Conservation (phyloP, 1,284 basidiomycete genomes). For the Microbotryomycetes sp. region DNA sequence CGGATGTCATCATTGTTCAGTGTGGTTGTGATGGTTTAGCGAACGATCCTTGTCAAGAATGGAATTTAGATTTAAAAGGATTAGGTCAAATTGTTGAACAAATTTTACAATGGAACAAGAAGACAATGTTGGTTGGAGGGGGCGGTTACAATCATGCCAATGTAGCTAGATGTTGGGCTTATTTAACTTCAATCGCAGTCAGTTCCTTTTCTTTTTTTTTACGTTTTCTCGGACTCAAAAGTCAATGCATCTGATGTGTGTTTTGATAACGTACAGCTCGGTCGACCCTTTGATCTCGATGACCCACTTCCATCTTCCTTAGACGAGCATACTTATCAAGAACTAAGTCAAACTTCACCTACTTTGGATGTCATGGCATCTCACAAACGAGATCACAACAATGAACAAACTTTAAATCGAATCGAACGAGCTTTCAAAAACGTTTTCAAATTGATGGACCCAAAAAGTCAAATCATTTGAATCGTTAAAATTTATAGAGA, state of each 20-base stretch:
- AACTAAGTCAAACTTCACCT: constrained; percentile 68
- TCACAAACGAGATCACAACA: constrained; percentile 62
- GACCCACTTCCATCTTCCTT: constrained; percentile 57
- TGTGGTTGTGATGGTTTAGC: constrained; percentile 80
- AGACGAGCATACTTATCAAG: constrained; percentile 45
- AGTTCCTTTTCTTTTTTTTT: constrained; percentile 33
- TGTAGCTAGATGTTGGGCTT: constrained; percentile 75
- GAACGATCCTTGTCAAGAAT: constrained; percentile 63
- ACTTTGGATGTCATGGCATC: constrained; percentile 60
- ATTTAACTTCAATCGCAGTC: constrained; percentile 67
- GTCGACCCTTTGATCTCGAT: constrained; percentile 52
- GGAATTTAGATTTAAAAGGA: constrained; percentile 65
- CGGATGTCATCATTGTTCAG: constrained; percentile 74
- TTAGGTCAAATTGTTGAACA: constrained; percentile 63
- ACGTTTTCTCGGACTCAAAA: not conserved
- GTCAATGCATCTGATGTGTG: not conserved
- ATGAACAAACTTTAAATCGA: constrained; percentile 47
- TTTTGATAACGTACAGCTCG: constrained; percentile 46
- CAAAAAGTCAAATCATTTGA: too few relatives aligned
- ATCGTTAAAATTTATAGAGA: too few relatives aligned
- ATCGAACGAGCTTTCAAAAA: constrained; percentile 39
- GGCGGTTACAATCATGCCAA: constrained; percentile 79
- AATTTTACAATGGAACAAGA: constrained; percentile 40
- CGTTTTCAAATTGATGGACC: too few relatives aligned
- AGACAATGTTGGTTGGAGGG: constrained; percentile 23